Evolutionary conservation across 495 filamentous ascomycete genomes (phyloP).

Genomic region (Penicillium macrosclerotiorum): DNA sequence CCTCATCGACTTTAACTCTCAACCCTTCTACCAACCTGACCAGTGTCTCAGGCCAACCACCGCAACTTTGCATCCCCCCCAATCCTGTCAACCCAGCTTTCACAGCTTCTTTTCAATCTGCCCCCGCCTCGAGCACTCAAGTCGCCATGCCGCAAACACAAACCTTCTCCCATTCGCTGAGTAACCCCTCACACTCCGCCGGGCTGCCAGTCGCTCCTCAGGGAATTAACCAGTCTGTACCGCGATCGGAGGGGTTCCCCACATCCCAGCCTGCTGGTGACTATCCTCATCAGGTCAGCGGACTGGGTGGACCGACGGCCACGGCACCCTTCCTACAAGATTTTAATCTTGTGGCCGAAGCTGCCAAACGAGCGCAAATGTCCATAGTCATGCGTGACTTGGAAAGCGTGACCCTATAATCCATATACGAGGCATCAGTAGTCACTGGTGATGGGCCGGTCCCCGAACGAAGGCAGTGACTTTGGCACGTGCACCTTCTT

Average conservation of each 20-base stretch:
- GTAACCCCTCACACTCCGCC: conserved; percentile 3
- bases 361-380: conserved; percentile 89
- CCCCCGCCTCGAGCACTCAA: conserved; percentile 12
- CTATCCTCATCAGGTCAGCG: conserved; percentile 33
- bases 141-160: conserved; percentile 17
- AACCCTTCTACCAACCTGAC: conserved; percentile 9
- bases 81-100: conserved; percentile 12
- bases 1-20: conserved; percentile 14
- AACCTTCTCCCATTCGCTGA: conserved; percentile 15
- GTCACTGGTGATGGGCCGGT: conserved; percentile 10
- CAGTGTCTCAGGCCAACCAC: conserved; percentile 7
- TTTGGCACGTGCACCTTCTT: not conserved
- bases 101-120: conserved; percentile 11
- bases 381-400: conserved; percentile 82
- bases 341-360: conserved; percentile 88
- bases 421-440: not conserved
- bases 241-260: conserved; percentile 13
- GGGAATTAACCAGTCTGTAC: conserved; percentile 3
- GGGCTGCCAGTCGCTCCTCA: conserved; percentile 11
- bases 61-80: conserved; percentile 10
- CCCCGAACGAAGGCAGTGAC: conserved; percentile 4
- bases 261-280: conserved; percentile 18
- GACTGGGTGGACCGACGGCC: conserved; percentile 46
- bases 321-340: conserved; percentile 68
- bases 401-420: conserved; percentile 48